Base-by-base conservation (phyloP, 2,329 filamentous ascomycete genomes). In the Pyricularia sp. region DNA sequence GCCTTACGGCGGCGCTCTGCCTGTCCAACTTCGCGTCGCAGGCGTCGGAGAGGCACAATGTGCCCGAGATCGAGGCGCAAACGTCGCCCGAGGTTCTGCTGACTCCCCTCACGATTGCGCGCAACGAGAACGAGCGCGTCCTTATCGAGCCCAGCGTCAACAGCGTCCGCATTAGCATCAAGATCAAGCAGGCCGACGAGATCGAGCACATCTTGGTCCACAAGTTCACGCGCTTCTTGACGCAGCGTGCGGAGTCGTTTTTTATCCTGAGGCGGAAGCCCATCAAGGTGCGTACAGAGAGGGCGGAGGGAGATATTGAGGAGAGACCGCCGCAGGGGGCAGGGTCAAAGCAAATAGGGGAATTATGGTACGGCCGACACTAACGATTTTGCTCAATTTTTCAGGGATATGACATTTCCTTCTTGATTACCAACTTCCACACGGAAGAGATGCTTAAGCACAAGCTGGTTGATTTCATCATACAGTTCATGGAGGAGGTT, bases 401-500 rank as follows among this genome's bases (percentile, higher is more conserved):
- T 17, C 65, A 94, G 92, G 95, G 94, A 74, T 99, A 99, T 79
- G 95, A 99, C 75, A 99, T 99, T 74, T 97, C 94, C 9, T 99
- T 99, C 84, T 80, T 99, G 77, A 97, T 99, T 77, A 99, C 95
- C 65, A 99, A 99, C 82, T 96, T 95, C 84, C 95, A 99, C 76
- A 98, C 95, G 4, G 95, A 98, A 80, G 92, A 96, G 78, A 97
- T 99, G 93, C 80, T 98, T 78, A 98, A 98, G 85, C 94, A 99
- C 79, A 98, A 99, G 84, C 85, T 99, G 74, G 96, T 99, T 42
- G 95, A 99, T 79, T 99, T 99, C 77, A 97, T 99, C 74, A 97
- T 99, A 73, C 90, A 98, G 77, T 99, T 99, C 77, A 98, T 99
- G 94, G 94, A 99, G 80, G 95, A 99, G 79, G 96, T 99, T 4